phyloP scores from a whole-genome alignment of 805 yeast species.

The Candida vartiovaarae region DNA sequence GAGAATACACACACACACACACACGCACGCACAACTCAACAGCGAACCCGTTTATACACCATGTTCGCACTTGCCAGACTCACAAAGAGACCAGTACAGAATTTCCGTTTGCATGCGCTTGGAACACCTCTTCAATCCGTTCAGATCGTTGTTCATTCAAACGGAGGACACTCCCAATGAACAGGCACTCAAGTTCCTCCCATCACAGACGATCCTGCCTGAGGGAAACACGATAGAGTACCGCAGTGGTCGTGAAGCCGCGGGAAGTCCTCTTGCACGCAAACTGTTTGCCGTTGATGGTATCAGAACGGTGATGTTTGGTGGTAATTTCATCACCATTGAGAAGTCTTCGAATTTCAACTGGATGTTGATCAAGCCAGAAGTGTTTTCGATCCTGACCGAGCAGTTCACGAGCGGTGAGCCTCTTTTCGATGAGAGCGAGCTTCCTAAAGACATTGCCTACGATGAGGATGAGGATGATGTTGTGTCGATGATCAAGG shows the following conservation, averaged over 20 bases:
- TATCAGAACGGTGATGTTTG: conserved; percentile 68
- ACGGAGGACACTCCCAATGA: conserved; percentile 84
- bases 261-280: conserved; percentile 68
- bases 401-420: conserved; percentile 33
- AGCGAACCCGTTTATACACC: no score
- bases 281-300: conserved; percentile 74
- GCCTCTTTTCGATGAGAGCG: conserved; percentile 39
- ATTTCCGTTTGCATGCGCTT: neutral
- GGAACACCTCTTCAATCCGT: neutral
- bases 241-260: conserved; percentile 68
- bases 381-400: conserved; percentile 38
- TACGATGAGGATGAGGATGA: conserved; percentile 60
- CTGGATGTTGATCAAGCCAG: conserved; percentile 62
- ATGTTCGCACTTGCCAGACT: no score
- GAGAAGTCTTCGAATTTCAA: conserved; percentile 46
- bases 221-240: conserved; percentile 64
- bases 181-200: conserved; percentile 77
- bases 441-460: conserved; percentile 30
- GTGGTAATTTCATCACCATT: conserved; percentile 76
- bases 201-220: conserved; percentile 63
- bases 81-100: no score
- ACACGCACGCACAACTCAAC: no score
- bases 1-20: no score
- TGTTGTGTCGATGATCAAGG: conserved; percentile 59
- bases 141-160: conserved; percentile 50